These are phyloP conservation scores for Flueggea neowawraea DNA, from an alignment of 441 rosid species.

Conservation along the genomic window DNA sequence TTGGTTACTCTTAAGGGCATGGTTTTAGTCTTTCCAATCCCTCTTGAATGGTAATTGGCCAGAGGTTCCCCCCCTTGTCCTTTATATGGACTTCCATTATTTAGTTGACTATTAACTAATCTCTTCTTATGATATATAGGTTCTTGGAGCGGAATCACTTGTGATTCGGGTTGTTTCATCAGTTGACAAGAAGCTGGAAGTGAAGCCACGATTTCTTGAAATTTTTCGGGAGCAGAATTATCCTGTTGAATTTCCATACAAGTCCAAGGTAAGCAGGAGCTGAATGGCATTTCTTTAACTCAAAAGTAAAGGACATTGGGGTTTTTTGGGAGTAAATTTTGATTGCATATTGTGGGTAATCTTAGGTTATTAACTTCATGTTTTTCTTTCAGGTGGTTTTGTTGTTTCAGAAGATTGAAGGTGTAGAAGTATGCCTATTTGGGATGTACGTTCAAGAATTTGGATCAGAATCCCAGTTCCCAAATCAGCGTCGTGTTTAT, in stretches of 20 bases:
- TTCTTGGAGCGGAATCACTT: conserved; percentile 95
- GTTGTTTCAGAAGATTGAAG: conserved; percentile 99
- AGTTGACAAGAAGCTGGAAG: conserved; percentile 98
- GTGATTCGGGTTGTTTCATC: conserved; percentile 99
- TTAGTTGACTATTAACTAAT: too few relatives aligned
- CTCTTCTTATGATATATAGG: conserved; percentile 36
- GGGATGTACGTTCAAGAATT: conserved; percentile 99
- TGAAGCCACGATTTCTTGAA: conserved; percentile 92
- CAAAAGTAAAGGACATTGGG: background rate
- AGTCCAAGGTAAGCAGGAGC: conserved; percentile 70
- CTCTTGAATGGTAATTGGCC: too few relatives aligned
- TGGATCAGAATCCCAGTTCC: conserved; percentile 86
- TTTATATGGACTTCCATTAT: too few relatives aligned
- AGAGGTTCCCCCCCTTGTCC: too few relatives aligned
- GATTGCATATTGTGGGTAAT: background rate
- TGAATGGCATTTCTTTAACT: background rate
- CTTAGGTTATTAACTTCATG: conserved; percentile 5
- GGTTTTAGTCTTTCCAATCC: too few relatives aligned
- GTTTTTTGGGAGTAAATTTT: background rate
- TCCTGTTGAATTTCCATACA: conserved; percentile 91
- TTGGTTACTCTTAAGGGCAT: too few relatives aligned
- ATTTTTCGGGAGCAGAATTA: conserved; percentile 93
- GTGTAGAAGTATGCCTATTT: conserved; percentile 98
- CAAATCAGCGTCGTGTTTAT: conserved; percentile 95
- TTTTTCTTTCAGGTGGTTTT: conserved; percentile 74